Evolutionary conservation across 1,139 yeast genomes (phyloP), one percentile per base, ranked within the genome.

Genomic region (Yamadazyma atmosphaerica): DNA sequence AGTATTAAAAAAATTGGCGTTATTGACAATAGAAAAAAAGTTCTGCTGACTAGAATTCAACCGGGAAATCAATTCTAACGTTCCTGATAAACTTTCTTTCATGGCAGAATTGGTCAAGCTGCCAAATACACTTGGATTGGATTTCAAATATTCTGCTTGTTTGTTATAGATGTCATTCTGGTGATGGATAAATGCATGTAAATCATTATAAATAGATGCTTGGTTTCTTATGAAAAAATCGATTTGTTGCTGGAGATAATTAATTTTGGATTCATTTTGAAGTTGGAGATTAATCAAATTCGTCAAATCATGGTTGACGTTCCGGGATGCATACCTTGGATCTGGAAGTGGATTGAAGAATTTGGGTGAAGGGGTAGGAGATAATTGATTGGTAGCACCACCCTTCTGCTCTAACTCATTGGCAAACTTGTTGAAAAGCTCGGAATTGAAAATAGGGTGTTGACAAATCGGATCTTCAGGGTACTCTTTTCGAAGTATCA

Each of bases 381-480:
- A 27, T 7, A 37, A 2, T 19, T 44, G 44, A 19, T 37, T 32
- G 1, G 16, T 4, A 6, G 36, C 33, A 2, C 44, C 49, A 8
- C 54, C 54, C 2, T 33, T 36, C 16, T 41, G 31, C 24, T 53
- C 52, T 16, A 55, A 42, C 19, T 46, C 40, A 2, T 35, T 33
- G n/a, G 55, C 53, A 45, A 48, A 65, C 7, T 45, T 41, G 16
- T 46, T 42, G 40, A 64, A 64, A 7, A 47, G 36, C 2, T 45
- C 43, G 11, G 54, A 45, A 33, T 51, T 57, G 45, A 65, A 65
- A 4, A 63, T 47, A 4, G 63, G 61, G 39, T 64, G 66, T 24
- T 45, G 44, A 16, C 56, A 53, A 11, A 65, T 44, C 4, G 61
- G 56, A 41, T 56, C 60, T 5, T 47, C 38, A 3, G 70, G 69